Evolutionary conservation across 805 yeast species (phyloP).

Genomic region (Dipodascus geniculatus): DNA sequence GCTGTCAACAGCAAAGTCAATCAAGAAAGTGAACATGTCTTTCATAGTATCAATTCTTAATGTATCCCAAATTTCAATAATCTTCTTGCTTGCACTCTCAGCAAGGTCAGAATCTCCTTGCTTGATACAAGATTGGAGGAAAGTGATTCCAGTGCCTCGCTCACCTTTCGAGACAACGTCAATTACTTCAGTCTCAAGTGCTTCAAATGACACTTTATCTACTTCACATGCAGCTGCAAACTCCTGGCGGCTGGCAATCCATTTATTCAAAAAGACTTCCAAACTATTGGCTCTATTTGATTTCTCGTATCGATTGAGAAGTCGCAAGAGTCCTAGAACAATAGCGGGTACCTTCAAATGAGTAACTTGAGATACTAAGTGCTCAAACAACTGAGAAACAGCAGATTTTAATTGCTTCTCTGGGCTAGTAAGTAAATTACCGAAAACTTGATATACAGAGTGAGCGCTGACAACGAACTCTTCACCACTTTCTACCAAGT

Average conservation of each 20-base stretch:
- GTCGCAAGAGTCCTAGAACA: slow-evolving; percentile 39
- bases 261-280: slow-evolving; percentile 25
- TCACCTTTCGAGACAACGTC: slow-evolving; percentile 54
- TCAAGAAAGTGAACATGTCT: slow-evolving; percentile 43
- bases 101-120: slow-evolving; percentile 24
- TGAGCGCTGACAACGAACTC: slow-evolving; percentile 40
- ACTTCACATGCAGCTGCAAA: slow-evolving; percentile 35
- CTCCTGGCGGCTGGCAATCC: slow-evolving; percentile 34
- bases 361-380: slow-evolving; percentile 58
- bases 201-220: slow-evolving; percentile 39
- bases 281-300: slow-evolving; percentile 33
- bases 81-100: slow-evolving; percentile 37
- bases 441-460: slow-evolving; percentile 27
- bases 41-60: slow-evolving; percentile 49
- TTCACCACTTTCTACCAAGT: slow-evolving; percentile 27
- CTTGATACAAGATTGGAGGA: slow-evolving; percentile 44
- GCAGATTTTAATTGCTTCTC: slow-evolving; percentile 10
- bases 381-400: slow-evolving; percentile 33
- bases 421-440: not conserved
- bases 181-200: slow-evolving; percentile 47
- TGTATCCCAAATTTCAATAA: slow-evolving; percentile 43
- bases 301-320: slow-evolving; percentile 31
- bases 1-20: slow-evolving; percentile 41
- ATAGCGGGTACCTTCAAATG: slow-evolving; percentile 40
- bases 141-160: slow-evolving; percentile 43